These are phyloP conservation scores for Camellia oleifera DNA, from an alignment of 179 eudicot genomes.

Conservation along the genomic window DNA sequence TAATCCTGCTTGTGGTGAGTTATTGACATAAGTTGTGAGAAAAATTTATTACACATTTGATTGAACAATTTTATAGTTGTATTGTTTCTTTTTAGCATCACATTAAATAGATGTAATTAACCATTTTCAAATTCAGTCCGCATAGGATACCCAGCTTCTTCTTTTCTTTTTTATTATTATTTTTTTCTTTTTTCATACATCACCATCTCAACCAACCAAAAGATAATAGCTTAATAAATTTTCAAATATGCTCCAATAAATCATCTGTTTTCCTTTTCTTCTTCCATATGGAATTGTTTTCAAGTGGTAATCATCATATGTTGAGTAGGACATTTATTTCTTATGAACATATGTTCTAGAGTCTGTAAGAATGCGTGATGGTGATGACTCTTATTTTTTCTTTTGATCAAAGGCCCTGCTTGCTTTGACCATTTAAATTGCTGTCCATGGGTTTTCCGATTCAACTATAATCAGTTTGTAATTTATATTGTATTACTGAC, in stretches of 20 bases:
- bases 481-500: neutral
- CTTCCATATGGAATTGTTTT: neutral
- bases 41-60: neutral
- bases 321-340: neutral
- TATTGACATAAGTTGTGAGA: slow-evolving; percentile 4
- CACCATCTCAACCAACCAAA: neutral
- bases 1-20: slow-evolving; percentile 50
- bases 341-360: neutral
- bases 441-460: neutral
- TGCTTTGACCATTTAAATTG: neutral
- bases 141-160: neutral
- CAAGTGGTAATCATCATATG: neutral
- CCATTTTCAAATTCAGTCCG: neutral
- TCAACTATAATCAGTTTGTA: neutral
- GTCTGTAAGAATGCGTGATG: neutral
- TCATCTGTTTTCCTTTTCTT: neutral
- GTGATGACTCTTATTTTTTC: neutral
- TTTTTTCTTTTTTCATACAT: neutral
- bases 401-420: neutral
- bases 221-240: neutral
- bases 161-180: neutral
- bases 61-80: neutral
- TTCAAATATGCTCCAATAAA: neutral
- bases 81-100: slow-evolving; percentile 1
- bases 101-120: neutral